A percentile compares a stretch with the other conserved stretches of the same genome.
phyloP scores from a whole-genome alignment of 768 basidiomycete genomes.

The Xerocomellus intermedius region DNA sequence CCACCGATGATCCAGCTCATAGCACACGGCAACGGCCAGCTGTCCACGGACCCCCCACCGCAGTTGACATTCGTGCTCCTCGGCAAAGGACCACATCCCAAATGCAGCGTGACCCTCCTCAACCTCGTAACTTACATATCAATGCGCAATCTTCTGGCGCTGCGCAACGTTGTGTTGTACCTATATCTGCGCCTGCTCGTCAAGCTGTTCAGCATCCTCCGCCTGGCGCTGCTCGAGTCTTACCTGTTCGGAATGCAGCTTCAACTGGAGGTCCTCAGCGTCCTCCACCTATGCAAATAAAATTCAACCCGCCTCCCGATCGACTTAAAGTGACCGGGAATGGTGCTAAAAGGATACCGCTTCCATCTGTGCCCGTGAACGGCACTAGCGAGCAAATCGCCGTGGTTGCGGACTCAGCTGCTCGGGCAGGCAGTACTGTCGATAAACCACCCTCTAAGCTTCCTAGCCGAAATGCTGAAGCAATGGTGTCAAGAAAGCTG shows the following conservation, averaged over 20 bases:
- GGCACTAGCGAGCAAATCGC: constrained; percentile 2
- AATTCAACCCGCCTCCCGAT: constrained; percentile 17
- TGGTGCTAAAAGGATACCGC: constrained; percentile 34
- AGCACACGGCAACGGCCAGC: constrained; percentile 8
- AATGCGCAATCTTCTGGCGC: constrained; percentile 14
- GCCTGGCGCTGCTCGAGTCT: background rate
- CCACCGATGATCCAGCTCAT: background rate
- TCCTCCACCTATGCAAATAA: constrained; percentile 25
- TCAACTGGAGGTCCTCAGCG: constrained; percentile 25
- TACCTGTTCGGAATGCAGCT: background rate
- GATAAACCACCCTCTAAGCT: constrained; percentile 10
- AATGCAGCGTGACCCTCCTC: constrained; percentile 15
- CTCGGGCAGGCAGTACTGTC: background rate
- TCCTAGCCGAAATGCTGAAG: constrained; percentile 7
- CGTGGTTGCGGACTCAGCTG: background rate
- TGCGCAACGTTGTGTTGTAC: constrained; percentile 20
- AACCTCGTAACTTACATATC: constrained; percentile 15
- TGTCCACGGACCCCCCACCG: background rate
- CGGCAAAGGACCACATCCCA: constrained; percentile 22
- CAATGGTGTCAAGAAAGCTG: background rate
- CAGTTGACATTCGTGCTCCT: constrained; percentile 7
- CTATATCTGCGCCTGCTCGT: constrained; percentile 10
- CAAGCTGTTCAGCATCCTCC: constrained; percentile 10
- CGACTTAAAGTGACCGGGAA: constrained; percentile 28
- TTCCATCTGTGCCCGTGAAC: constrained; percentile 18